These are phyloP conservation scores for Beta macrorhiza DNA, from an alignment of 179 eudicot species.

Conservation along the genomic window DNA sequence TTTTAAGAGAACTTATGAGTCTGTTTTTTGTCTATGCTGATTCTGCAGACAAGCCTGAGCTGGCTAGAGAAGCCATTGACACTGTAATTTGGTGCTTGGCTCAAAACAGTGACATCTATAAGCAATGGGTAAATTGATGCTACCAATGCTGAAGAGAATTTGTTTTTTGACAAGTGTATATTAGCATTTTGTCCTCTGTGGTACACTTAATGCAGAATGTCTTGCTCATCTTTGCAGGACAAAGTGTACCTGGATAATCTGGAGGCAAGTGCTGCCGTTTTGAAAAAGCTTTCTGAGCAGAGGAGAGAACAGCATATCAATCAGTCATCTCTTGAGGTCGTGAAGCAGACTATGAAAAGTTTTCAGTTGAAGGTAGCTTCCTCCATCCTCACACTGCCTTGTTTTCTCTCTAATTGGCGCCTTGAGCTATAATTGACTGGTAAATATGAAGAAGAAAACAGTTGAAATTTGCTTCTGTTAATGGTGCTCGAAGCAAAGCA, in stretches of 20 bases:
- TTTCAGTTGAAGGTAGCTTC: conserved; percentile 65
- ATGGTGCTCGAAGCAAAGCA: not conserved
- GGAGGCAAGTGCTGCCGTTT: conserved; percentile 60
- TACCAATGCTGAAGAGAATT: not conserved
- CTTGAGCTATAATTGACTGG: not conserved
- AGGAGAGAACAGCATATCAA: conserved; percentile 58
- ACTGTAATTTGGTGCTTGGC: conserved; percentile 66
- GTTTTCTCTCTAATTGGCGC: not conserved
- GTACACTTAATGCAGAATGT: not conserved
- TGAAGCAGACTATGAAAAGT: conserved; percentile 62
- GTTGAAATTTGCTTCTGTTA: not conserved
- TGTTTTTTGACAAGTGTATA: not conserved
- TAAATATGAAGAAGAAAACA: not conserved
- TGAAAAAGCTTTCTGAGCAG: conserved; percentile 60
- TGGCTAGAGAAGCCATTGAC: conserved; percentile 65
- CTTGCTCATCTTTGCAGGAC: conserved; percentile 48
- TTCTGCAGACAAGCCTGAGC: conserved; percentile 59
- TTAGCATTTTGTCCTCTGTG: not conserved
- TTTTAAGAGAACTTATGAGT: not conserved
- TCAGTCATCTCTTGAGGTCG: conserved; percentile 54
- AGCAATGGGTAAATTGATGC: conserved; percentile 77
- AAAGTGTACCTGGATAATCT: conserved; percentile 59
- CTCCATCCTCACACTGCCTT: not conserved
- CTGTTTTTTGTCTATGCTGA: not conserved
- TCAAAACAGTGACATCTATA: conserved; percentile 65